A percentile compares a stretch with the other conserved stretches of the same genome.
phyloP scores from a whole-genome alignment of 768 basidiomycete genomes.

The Pleurotus sapidus region DNA sequence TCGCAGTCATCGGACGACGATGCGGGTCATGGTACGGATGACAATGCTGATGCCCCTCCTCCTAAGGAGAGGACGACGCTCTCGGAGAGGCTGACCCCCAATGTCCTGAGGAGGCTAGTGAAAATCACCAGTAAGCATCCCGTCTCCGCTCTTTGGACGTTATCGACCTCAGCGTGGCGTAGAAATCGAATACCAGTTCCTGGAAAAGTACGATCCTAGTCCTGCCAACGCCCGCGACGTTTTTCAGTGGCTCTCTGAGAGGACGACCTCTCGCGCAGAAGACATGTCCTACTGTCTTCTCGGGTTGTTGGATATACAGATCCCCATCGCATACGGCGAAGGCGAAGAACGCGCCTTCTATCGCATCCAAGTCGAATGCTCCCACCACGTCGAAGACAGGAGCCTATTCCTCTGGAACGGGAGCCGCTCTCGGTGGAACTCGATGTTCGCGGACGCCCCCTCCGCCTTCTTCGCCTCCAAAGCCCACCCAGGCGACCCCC shows the following conservation, averaged over 20 bases:
- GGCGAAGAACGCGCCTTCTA: background rate
- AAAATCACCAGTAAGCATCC: background rate
- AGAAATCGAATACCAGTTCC: no score
- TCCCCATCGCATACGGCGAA: background rate
- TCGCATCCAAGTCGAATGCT: background rate
- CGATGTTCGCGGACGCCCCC: background rate
- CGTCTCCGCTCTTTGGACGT: background rate
- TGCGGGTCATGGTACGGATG: no score
- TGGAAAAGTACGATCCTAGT: no score
- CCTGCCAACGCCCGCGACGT: background rate
- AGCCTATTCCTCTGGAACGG: background rate
- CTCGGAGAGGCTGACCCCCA: background rate
- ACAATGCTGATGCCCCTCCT: no score
- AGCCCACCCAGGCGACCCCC: no score
- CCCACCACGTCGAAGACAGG: background rate
- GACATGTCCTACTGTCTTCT: conserved; percentile 2
- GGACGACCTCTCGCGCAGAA: background rate
- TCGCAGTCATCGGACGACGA: no score
- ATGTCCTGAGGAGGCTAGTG: background rate
- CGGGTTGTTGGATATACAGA: background rate
- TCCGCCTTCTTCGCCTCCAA: conserved; percentile 14
- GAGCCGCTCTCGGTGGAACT: background rate
- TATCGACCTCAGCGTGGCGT: no score
- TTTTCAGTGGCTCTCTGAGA: background rate
- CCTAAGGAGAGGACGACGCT: no score